phyloP scores from a whole-genome alignment of 106 monocot genomes.

The Allium cepa region DNA sequence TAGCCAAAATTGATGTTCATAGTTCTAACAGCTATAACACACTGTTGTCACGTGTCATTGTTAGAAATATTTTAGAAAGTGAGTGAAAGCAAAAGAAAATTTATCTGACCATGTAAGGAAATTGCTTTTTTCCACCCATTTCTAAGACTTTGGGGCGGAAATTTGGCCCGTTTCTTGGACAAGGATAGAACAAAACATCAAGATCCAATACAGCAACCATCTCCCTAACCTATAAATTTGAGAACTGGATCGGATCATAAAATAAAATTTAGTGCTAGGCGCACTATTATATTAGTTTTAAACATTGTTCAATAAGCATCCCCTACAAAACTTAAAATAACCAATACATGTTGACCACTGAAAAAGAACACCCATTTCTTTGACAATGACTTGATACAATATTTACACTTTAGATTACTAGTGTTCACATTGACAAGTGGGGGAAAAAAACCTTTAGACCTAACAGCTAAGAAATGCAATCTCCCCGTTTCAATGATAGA shows the following conservation, averaged over 20 bases:
- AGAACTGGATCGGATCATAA: no score
- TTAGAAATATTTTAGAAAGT: background rate
- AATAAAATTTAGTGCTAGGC: no score
- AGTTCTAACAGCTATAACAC: background rate
- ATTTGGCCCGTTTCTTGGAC: conserved; percentile 91
- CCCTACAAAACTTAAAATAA: no score
- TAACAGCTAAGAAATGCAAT: no score
- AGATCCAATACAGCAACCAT: conserved; percentile 76
- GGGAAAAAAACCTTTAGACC: no score
- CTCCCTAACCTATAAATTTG: conserved; percentile 67
- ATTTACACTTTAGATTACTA: no score
- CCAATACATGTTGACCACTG: no score
- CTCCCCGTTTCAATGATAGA: conserved; percentile 1
- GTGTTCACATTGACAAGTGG: no score
- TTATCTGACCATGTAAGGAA: conserved; percentile 86
- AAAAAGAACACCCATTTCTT: no score
- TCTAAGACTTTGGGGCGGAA: conserved; percentile 78
- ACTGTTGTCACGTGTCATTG: background rate
- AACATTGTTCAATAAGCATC: no score
- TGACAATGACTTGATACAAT: no score
- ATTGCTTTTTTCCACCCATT: conserved; percentile 93
- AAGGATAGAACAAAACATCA: conserved; percentile 92
- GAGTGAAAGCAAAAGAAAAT: background rate
- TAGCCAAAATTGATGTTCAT: background rate
- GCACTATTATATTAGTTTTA: no score